phyloP scores from a whole-genome alignment of 2,329 filamentous ascomycete species.

The Neoscytalidium dimidiatum region DNA sequence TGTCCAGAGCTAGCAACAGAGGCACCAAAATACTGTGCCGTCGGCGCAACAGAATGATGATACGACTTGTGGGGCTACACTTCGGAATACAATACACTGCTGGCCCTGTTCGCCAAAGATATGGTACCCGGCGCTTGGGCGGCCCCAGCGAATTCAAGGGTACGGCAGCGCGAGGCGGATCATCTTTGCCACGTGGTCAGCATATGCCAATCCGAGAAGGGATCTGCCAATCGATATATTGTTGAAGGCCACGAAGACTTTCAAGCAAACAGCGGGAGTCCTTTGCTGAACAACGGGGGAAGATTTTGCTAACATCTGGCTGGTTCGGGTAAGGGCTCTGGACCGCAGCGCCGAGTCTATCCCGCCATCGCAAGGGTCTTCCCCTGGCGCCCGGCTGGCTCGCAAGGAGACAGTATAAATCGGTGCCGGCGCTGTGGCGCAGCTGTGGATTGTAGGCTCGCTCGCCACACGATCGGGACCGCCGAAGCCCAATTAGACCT shows the following conservation, averaged over 20 bases:
- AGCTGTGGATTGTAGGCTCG: neutral
- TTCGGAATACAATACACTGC: neutral
- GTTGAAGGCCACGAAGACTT: neutral
- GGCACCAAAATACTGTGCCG: too few species aligned
- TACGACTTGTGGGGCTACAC: neutral
- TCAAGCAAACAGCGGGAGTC: neutral
- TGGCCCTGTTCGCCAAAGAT: neutral
- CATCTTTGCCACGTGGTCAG: neutral
- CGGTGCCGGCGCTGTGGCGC: neutral
- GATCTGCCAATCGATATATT: conserved; percentile 8
- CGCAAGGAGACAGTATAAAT: neutral
- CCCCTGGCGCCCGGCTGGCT: neutral
- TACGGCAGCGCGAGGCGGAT: neutral
- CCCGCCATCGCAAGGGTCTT: neutral
- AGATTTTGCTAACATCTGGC: too few species aligned
- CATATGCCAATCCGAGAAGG: neutral
- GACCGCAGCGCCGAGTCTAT: neutral
- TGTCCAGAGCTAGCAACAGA: too few species aligned
- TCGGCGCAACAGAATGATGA: too few species aligned
- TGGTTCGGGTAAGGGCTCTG: too few species aligned
- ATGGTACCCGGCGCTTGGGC: neutral
- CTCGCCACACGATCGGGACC: neutral
- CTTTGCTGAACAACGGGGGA: neutral
- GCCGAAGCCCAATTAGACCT: neutral
- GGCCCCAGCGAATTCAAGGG: neutral